These are phyloP conservation scores for Beta corolliflora DNA, from an alignment of 179 eudicot genomes.

Conservation along the genomic window DNA sequence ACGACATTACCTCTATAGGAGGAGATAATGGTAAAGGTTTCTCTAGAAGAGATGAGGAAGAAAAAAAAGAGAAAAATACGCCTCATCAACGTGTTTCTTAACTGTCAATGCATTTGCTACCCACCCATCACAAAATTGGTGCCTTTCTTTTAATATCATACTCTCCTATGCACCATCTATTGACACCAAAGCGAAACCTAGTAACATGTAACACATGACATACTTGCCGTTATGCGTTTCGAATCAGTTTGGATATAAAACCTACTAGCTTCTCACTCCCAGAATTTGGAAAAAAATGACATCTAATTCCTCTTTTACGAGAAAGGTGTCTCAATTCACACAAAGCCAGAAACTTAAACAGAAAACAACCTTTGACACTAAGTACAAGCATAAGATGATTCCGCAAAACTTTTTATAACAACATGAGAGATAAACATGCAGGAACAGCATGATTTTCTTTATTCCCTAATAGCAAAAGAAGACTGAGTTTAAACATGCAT, in stretches of 20 bases:
- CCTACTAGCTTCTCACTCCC: background rate
- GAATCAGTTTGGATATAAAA: background rate
- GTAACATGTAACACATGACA: background rate
- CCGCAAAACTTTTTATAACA: background rate
- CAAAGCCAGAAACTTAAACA: background rate
- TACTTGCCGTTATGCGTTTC: background rate
- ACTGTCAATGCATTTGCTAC: slow-evolving; percentile 2
- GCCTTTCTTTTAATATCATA: slow-evolving; percentile 2
- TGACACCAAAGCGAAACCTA: background rate
- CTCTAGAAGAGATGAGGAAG: slow-evolving; percentile 6
- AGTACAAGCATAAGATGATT: background rate
- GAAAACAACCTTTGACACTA: background rate
- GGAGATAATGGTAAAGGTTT: slow-evolving; percentile 30
- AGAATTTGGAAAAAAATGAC: background rate
- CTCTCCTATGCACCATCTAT: background rate
- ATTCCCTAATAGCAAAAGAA: background rate
- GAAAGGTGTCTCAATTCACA: background rate
- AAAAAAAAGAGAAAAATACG: background rate
- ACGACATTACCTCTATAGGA: slow-evolving; percentile 27
- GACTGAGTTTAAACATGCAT: background rate
- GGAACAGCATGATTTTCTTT: background rate
- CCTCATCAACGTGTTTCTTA: background rate
- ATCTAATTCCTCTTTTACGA: background rate
- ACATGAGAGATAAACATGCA: background rate
- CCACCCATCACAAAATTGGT: slow-evolving; percentile 12